Base-by-base conservation (phyloP, 805 yeast genomes). In the Yamadazyma philogaea region DNA sequence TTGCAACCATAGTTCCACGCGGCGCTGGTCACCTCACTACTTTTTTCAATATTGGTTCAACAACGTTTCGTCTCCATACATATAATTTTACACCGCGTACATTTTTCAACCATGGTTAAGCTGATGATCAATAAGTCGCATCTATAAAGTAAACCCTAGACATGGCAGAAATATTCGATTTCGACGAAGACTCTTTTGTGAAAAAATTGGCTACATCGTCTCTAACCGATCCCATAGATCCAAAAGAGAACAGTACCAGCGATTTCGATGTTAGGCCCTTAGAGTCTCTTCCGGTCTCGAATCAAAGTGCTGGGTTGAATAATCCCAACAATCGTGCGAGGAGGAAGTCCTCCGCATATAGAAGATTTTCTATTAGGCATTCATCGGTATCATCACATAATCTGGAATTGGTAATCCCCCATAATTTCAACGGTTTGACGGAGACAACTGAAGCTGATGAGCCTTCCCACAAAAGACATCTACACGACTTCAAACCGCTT, bases 401-500 rank as follows among this genome's bases (percentile, higher is more conserved):
- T 19, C 47, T 43, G 48, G 43, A 38, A 19, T 35, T 47, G n/a
- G 22, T 45, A 2, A 49, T 49, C 16, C 53, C 53, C 12, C 7
- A 42, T 7, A 39, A 44, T 20, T 43, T 44, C 36, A 41, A 42
- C 15, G 40, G 40, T 19, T 30, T 32, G 4, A 22, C 16, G n/a
- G 32, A 35, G 5, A 44, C 39, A 26, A 45, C 42, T 6, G 34
- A 36, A 10, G 40, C 30, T 7, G 30, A 28, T 7, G 12, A 12
- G 10, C n/a, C 15, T 21, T 7, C 7, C 6, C 35, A 31, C 30
- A 24, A 22, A 18, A 30, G 40, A 17, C 55, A 53, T 39, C 52
- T 66, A 19, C 46, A 60, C 1, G 75, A 70, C 46, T 70, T 70
- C 43, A 63, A 57, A 37, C 72, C 74, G 4, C 53, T 70, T 28